Evolutionary conservation across 257 asterid genomes (phyloP), one percentile per base, ranked within the genome.

Genomic region (Primulina eburnea): DNA sequence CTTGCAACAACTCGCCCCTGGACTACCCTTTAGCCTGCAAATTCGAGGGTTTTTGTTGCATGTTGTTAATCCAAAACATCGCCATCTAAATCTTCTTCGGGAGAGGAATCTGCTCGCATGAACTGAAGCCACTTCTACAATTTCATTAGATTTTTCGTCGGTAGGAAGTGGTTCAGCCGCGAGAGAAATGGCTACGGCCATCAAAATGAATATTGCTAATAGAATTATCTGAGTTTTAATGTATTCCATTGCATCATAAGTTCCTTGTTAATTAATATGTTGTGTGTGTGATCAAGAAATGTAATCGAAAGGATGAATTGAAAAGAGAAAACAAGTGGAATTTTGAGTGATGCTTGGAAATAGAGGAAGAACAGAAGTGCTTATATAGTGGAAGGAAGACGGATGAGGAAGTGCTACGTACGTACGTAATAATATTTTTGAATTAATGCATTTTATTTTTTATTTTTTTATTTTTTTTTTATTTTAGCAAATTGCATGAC

Each of bases 1-100:
- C 72, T 82, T 82, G 83, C 95, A 90, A 58, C 96, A 87, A 69
- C 84, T 79, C 1, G 85, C 87, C 20, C 92, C 89, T 0, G 85
- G 84, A 69, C 90, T 86, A 55, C 90, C 90, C 84, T 65, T 70
- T 1, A 28, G 35, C 0, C 73, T 71, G 20, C 92, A 89, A 21
- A 87, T 62, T 53, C 79, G 77, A 2, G 95, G 96, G 75, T 81
- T 52, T 1, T 72, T 71, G 79, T 87, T 76, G 80, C 96, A 90
- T 26, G 73, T 86, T 71, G 58, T 55, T 14, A 70, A 63, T 8
- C 29, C 20, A 12, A 18, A 2, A 14, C 82, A 69, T 12, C 53
- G 53, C 53, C 53, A 43, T 43, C 53, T 43, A 12, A 10, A 43
- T 4, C 60, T 17, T 33, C 62, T 79, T 11, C 75, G 78, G 0